These are phyloP conservation scores for Coemansia sp. DNA, from an alignment of 192 early-diverging fungal species.

Conservation along the genomic window DNA sequence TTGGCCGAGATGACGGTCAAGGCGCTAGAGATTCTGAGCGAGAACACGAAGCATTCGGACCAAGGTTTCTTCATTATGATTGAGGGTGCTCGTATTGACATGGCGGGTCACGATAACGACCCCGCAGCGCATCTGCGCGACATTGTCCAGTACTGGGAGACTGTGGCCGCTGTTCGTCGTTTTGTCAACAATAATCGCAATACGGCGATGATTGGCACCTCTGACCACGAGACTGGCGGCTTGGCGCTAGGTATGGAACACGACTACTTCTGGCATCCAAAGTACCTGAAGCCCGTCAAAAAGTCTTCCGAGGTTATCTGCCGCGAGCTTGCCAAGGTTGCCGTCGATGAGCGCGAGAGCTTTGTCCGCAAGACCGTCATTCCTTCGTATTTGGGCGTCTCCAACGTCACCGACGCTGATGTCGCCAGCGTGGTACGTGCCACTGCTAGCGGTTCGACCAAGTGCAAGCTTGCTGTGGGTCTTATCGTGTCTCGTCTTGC, in stretches of 20 bases:
- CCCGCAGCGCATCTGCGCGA: constrained; percentile 64
- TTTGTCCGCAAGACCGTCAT: constrained; percentile 24
- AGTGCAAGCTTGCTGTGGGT: constrained; percentile 30
- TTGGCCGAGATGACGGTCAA: constrained; percentile 60
- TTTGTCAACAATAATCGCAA: constrained; percentile 58
- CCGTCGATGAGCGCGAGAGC: not conserved
- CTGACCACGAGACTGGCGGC: constrained; percentile 71
- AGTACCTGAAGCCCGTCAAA: constrained; percentile 28
- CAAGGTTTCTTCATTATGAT: constrained; percentile 62
- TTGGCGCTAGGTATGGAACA: constrained; percentile 56
- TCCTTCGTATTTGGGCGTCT: constrained; percentile 37
- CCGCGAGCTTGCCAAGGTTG: constrained; percentile 10
- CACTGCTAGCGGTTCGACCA: not conserved
- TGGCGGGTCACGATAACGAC: constrained; percentile 66
- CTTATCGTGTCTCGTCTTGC: constrained; percentile 32
- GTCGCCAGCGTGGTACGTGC: constrained; percentile 6
- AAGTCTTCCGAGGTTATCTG: constrained; percentile 42
- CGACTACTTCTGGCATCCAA: constrained; percentile 60
- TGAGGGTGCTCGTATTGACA: constrained; percentile 67
- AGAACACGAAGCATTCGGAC: constrained; percentile 8
- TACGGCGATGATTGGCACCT: constrained; percentile 61
- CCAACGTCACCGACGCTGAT: constrained; percentile 35
- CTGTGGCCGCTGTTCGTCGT: constrained; percentile 49
- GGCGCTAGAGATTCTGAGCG: constrained; percentile 46
- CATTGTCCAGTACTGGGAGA: constrained; percentile 62